Percentiles rank a stretch among this genome's conserved stretches.
Conservation (phyloP, 176 grass and related monocot species). For the Oryza nivara region DNA sequence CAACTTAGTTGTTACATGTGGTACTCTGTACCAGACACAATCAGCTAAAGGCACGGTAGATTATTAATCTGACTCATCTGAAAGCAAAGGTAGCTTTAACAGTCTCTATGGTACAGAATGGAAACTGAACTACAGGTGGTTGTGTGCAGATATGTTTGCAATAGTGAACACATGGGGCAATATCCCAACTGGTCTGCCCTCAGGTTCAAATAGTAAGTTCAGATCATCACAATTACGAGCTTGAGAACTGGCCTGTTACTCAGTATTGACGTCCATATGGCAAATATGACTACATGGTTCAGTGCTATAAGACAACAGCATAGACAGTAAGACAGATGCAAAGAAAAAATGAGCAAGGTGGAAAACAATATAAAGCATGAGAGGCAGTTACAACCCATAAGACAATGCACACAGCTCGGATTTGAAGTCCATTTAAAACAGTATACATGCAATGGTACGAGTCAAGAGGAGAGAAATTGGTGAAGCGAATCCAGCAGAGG, state of each 20-base stretch:
- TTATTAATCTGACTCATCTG: conserved; percentile 13
- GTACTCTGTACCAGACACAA: background rate
- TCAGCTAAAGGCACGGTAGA: background rate
- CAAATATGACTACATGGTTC: conserved; percentile 3
- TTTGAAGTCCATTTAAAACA: conserved; percentile 1
- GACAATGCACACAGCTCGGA: background rate
- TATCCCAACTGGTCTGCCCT: background rate
- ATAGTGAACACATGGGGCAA: background rate
- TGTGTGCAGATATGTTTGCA: background rate
- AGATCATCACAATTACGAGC: background rate
- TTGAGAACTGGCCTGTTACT: background rate
- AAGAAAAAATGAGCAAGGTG: background rate
- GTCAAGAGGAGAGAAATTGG: background rate
- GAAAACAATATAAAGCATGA: background rate
- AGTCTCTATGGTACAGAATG: conserved; percentile 7
- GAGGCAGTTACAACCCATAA: background rate
- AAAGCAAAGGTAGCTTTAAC: conserved; percentile 17
- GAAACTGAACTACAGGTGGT: background rate
- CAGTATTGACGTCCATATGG: background rate
- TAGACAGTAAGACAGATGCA: background rate
- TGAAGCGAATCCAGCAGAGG: background rate
- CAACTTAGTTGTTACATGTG: background rate
- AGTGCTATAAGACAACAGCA: background rate
- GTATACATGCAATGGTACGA: background rate
- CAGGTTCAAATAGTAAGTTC: conserved; percentile 15